Base-by-base conservation (phyloP, 345 rosid genomes). In the Syzygium aromaticum region DNA sequence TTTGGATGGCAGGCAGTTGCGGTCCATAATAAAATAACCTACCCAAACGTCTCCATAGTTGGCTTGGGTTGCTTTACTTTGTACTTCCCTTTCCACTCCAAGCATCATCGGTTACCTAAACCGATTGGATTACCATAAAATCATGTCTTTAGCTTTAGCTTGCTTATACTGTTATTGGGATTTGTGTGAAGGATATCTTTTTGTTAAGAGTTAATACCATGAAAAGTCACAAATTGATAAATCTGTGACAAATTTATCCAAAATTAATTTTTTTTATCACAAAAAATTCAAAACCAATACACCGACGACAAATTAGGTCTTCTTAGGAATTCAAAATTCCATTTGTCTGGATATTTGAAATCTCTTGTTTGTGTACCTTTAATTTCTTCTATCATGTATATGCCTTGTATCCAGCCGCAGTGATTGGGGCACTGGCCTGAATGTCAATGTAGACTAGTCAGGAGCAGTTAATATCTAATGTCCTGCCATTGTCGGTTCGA, bases 401-500 rank as follows among this genome's bases (percentile, higher is more conserved):
- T n/a, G 57, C 85, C 85, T 84, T 51, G 25, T 33, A 51, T n/a
- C 40, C 43, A 64, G 21, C 11, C 5, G 38, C 28, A 64, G 19
- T 86, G 82, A 86, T 90, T 82, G 67, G 90, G 84, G 40, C 53
- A 84, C 25, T 40, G 80, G 80, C 80, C 80, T 67, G 46, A 73
- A 33, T 73, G 87, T 88, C 23, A 78, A 89, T 92, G 91, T 92
- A 98, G 99, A 93, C 94, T 87, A 91, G 93, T 89, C 92, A 88
- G 73, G 98, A 95, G 92, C 93, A 95, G 84, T 91, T 94, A 88
- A 88, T 90, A 88, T 93, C 95, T 11, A 93, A 93, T 86, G 91
- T 96, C 84, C 92, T 98, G 88, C 99, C 99, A 51, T 91, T 96
- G 91, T 91, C 96, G 89, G 95, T 96, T 89, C 98, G 98, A 89